Evolutionary conservation across 169 alveolate species (phyloP).

Genomic region (Ichthyophthirius multifiliis): DNA sequence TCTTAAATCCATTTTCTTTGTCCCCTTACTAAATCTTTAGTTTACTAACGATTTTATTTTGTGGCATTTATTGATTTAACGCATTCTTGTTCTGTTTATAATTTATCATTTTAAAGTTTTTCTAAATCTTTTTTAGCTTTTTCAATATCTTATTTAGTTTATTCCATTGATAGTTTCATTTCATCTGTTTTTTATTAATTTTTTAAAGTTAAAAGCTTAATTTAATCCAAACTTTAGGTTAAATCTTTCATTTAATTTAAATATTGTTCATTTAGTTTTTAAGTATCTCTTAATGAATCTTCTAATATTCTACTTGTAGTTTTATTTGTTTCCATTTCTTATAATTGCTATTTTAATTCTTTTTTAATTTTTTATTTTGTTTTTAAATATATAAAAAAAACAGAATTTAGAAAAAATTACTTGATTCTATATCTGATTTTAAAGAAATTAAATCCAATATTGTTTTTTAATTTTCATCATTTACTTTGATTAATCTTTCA

Average conservation of each 20-base stretch:
- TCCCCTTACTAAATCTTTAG: too few species aligned
- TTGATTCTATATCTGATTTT: neutral
- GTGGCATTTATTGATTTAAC: constrained; percentile 31
- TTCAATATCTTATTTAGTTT: constrained; percentile 25
- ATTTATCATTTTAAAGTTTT: constrained; percentile 11
- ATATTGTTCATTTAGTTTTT: too few species aligned
- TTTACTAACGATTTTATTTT: too few species aligned
- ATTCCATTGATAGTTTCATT: constrained; percentile 44
- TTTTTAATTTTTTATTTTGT: neutral
- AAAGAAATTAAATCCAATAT: neutral
- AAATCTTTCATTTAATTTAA: too few species aligned
- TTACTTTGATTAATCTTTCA: neutral
- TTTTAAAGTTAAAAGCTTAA: constrained; percentile 28
- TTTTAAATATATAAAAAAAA: neutral
- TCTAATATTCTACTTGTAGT: constrained; percentile 13
- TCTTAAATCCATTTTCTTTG: too few species aligned
- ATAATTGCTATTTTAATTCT: constrained; percentile 11
- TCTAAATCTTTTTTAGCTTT: constrained; percentile 30
- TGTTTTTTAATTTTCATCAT: neutral
- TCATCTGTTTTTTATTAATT: constrained; percentile 45
- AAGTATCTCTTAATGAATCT: constrained; percentile 41
- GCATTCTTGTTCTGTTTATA: neutral
- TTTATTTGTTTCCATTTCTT: constrained; percentile 17
- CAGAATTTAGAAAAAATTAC: neutral
- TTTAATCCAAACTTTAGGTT: too few species aligned